Evolutionary conservation across 371 early-diverging fungal genomes (phyloP), one percentile per base, ranked within the genome.

Genomic region (Mortierella sp.): DNA sequence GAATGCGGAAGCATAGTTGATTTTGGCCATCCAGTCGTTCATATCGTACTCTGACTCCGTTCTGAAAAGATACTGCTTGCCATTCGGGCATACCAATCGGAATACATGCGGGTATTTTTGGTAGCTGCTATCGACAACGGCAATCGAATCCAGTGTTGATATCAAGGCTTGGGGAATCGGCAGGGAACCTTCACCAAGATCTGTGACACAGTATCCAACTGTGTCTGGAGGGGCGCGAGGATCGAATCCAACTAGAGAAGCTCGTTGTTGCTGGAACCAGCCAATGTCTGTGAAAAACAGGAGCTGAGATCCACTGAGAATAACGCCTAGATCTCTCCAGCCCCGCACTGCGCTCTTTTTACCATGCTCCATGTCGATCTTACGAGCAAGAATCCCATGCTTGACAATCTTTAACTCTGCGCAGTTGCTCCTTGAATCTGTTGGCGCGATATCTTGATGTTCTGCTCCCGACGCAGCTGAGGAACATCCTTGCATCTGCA

Each of bases 21-120:
- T 88, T 50, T 89, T 88, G 27, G 83, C 72, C 86, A 94, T 91
- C 94, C 94, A 94, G 57, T 93, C 92, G 27, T 89, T 88, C 83
- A 93, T 87, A 9, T 91, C 90, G 32, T 80, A 82, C 70, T 90
- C 87, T 50, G 78, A 78, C 12, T 87, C 80, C 4, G 91, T 88
- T 58, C 89, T 82, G 53, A 93, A 81, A 42, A 93, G 70, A 55
- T 89, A 90, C 57, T 92, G 89, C 62, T 89, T 86, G 23, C 90
- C 91, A 47, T 90, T 89, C 2, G 85, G 86, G 7, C 89, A 85
- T 17, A 88, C 85, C 17, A 93, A 71, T 19, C 94, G 85, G 78
- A 93, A 92, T n/a, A 90, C 90, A 55, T 93, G 84, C 4, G 87
- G 87, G 69, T 91, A 90, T 80, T 90, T 92, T 55, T 79, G 87